phyloP scores from a whole-genome alignment of 257 asterid species.

The Solanum pinnatisectum region DNA sequence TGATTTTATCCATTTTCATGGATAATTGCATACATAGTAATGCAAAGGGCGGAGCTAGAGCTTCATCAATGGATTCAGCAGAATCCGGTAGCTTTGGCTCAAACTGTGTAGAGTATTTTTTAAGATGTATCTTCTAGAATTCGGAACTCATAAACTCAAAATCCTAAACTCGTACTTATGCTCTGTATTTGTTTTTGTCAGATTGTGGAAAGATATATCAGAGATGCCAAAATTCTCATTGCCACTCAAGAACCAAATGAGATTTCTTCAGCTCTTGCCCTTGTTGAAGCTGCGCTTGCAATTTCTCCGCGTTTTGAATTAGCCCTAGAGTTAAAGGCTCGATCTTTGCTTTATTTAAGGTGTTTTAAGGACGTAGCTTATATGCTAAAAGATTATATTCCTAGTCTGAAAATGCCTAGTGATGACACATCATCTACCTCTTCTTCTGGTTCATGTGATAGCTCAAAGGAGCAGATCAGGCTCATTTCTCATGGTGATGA shows the following conservation, averaged over 20 bases:
- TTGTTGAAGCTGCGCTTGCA: slow-evolving; percentile 52
- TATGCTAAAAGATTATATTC: slow-evolving; percentile 64
- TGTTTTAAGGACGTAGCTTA: slow-evolving; percentile 65
- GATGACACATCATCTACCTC: slow-evolving; percentile 23
- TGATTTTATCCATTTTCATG: neutral
- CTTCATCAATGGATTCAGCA: neutral
- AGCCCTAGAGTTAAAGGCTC: slow-evolving; percentile 57
- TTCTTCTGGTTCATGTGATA: slow-evolving; percentile 46
- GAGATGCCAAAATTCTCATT: slow-evolving; percentile 53
- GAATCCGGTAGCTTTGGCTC: neutral
- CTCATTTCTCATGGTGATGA: slow-evolving; percentile 38
- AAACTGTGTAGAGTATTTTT: neutral
- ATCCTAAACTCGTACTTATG: neutral
- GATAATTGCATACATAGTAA: neutral
- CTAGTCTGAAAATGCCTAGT: slow-evolving; percentile 39
- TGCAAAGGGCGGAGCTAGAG: neutral
- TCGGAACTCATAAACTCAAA: neutral
- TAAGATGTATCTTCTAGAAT: neutral
- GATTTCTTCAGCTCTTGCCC: slow-evolving; percentile 40
- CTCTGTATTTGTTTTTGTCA: slow-evolving; percentile 5
- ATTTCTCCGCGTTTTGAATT: slow-evolving; percentile 67
- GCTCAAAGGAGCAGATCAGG: slow-evolving; percentile 46
- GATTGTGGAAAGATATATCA: slow-evolving; percentile 57
- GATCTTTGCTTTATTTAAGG: slow-evolving; percentile 51
- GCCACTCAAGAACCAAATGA: slow-evolving; percentile 44